Percentiles rank a stretch among this genome's conserved stretches.
Conservation (phyloP, 352 stramenopile species). For the Globisporangium okanoganense region DNA sequence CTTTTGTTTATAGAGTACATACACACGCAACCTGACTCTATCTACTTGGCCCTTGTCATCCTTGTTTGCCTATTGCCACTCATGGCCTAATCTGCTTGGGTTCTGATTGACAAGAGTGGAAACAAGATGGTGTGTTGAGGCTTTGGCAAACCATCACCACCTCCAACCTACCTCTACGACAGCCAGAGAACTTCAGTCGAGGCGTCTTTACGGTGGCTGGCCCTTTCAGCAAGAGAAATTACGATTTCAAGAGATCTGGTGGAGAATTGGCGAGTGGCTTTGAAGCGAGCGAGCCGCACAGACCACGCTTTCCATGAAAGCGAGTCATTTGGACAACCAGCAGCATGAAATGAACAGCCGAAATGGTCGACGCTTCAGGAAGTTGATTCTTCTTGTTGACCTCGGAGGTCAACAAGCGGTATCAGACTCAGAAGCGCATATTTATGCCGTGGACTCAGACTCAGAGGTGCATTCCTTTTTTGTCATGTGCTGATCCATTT, state of each 20-base stretch:
- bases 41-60: too few species aligned
- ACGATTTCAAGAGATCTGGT: background rate
- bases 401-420: background rate
- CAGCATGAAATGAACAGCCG: background rate
- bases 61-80: background rate
- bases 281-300: background rate
- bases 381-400: too few species aligned
- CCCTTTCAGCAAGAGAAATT: too few species aligned
- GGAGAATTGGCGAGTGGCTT: background rate
- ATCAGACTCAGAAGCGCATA: background rate
- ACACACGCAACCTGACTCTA: background rate
- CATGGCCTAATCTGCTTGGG: too few species aligned
- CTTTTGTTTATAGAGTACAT: slow-evolving; percentile 11
- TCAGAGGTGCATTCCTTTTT: background rate
- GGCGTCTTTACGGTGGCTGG: too few species aligned
- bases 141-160: too few species aligned
- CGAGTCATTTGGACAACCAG: background rate
- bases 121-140: too few species aligned
- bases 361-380: too few species aligned
- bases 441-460: slow-evolving; percentile 4
- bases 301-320: background rate
- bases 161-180: too few species aligned
- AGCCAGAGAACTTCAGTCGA: too few species aligned
- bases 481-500: too few species aligned
- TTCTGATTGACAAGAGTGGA: too few species aligned